Evolutionary conservation across 305 asterid species (phyloP), one percentile per base, ranked within the genome.

Genomic region (Vinca major): DNA sequence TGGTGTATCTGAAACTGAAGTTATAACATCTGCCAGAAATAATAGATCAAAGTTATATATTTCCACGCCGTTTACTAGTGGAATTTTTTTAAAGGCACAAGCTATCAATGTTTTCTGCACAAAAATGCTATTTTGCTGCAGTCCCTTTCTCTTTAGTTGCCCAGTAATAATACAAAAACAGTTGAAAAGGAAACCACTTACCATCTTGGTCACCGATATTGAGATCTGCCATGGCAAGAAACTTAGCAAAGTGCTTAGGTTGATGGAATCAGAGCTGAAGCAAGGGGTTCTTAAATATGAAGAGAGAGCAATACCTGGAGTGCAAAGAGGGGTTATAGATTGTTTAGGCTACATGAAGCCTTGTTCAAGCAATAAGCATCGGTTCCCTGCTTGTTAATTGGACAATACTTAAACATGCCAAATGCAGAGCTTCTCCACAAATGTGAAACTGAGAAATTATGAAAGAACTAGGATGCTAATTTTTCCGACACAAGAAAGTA

Each of bases 1-100:
- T 13, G 61, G 68, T 41, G 62, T 52, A 40, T 66, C 66, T 10
- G 77, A 66, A 73, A 33, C 53, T 7, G 76, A 47, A 19, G 39
- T 20, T 20, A 60, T 12, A 40, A 58, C 21, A n/a, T 58, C 72
- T 66, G 70, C 68, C 33, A 52, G 51, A 36, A 69, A 52, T 52
- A 52, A 1, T 16, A 52, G 1, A 7, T 26, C 33, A 17, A n/a
- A 16, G 7, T 52, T n/a, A 50, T 50, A 7, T n/a, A 17, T 52
- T 52, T 17, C 11, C 57, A 17, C 10, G 57, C 26, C 17, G 2
- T 26, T 17, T 2, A 7, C 4, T 40, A 44, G 19, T 62, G 16
- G 36, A 41, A 43, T 10, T 5, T 45, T 1, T 5, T 8, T 8
- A 7, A 55, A 26, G 37, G 9, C 52, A 48, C 2, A 40, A 37